Evolutionary conservation across 352 stramenopile species (phyloP).

Genomic region (Phytophthora kernoviae): DNA sequence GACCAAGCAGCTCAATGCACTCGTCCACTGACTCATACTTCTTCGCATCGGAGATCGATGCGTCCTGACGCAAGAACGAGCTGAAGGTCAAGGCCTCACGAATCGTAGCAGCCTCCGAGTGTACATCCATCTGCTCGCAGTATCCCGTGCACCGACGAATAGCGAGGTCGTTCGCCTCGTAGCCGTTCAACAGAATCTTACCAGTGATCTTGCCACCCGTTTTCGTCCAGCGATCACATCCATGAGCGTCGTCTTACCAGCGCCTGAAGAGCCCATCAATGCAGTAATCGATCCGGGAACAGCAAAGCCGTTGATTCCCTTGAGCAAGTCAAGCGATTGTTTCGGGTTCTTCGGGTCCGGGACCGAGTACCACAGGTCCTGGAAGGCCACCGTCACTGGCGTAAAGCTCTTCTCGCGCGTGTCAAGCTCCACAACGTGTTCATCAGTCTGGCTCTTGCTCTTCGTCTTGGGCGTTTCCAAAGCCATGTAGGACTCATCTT

Average conservation of each 20-base stretch:
- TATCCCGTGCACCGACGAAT: conserved; percentile 37
- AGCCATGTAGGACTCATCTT: conserved; percentile 7
- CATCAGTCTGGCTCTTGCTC: not conserved
- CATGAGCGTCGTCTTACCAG: conserved; percentile 7
- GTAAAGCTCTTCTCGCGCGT: conserved; percentile 13
- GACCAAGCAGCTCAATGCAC: conserved; percentile 2
- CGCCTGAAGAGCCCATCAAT: conserved; percentile 2
- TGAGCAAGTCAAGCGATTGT: conserved; percentile 1
- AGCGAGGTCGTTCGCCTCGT: conserved; percentile 24
- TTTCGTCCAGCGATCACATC: conserved; percentile 2
- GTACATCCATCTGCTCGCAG: conserved; percentile 81
- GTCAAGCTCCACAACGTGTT: not conserved
- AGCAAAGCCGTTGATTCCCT: conserved; percentile 10
- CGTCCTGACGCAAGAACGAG: conserved; percentile 5
- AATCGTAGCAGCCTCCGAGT: conserved; percentile 41
- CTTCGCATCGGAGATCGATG: not conserved
- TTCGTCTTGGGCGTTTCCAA: conserved; percentile 7
- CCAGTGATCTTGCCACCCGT: conserved; percentile 21
- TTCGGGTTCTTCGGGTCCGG: conserved; percentile 10
- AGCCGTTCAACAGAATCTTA: conserved; percentile 44
- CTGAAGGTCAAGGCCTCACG: conserved; percentile 2
- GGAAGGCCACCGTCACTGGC: conserved; percentile 15
- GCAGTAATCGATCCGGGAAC: conserved; percentile 7
- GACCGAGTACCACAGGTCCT: conserved; percentile 15
- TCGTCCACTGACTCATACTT: conserved; percentile 5